phyloP scores from a whole-genome alignment of 495 filamentous ascomycete species.

The Rostrohypoxylon terebratum region DNA sequence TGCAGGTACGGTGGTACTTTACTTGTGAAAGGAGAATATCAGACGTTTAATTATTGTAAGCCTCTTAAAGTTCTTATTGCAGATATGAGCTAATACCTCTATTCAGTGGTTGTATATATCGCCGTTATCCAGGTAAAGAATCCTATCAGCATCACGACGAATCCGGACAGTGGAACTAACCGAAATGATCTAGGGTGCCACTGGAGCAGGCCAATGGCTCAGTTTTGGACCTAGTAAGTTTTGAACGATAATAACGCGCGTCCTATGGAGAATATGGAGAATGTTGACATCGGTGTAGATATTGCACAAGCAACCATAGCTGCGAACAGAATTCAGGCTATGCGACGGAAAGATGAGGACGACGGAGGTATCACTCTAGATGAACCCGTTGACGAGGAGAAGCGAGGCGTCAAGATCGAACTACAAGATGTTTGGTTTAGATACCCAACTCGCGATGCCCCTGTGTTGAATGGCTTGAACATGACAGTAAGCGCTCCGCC shows the following conservation, averaged over 20 bases:
- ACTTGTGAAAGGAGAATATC: slow-evolving; percentile 57
- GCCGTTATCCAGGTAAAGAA: slow-evolving; percentile 58
- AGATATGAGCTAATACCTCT: slow-evolving; percentile 23
- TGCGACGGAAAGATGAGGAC: slow-evolving; percentile 50
- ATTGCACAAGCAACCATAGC: slow-evolving; percentile 69
- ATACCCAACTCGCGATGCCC: slow-evolving; percentile 66
- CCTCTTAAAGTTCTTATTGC: not conserved
- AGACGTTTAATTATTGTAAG: slow-evolving; percentile 61
- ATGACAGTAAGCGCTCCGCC: slow-evolving; percentile 55
- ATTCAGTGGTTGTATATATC: slow-evolving; percentile 60
- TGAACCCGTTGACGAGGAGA: slow-evolving; percentile 50
- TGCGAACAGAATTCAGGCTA: slow-evolving; percentile 65
- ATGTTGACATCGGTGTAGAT: slow-evolving; percentile 47
- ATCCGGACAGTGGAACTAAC: slow-evolving; percentile 13
- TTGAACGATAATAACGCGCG: not conserved
- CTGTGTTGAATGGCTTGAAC: slow-evolving; percentile 63
- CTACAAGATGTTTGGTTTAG: slow-evolving; percentile 69
- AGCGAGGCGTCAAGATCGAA: slow-evolving; percentile 65
- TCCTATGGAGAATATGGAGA: not conserved
- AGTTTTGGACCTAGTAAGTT: slow-evolving; percentile 62
- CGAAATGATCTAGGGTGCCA: slow-evolving; percentile 50
- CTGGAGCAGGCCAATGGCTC: slow-evolving; percentile 59
- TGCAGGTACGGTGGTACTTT: slow-evolving; percentile 58
- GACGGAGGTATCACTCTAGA: slow-evolving; percentile 47
- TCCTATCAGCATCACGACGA: not conserved